Evolutionary conservation across 345 rosid species (phyloP).

Genomic region (Populus ilicifolia): DNA sequence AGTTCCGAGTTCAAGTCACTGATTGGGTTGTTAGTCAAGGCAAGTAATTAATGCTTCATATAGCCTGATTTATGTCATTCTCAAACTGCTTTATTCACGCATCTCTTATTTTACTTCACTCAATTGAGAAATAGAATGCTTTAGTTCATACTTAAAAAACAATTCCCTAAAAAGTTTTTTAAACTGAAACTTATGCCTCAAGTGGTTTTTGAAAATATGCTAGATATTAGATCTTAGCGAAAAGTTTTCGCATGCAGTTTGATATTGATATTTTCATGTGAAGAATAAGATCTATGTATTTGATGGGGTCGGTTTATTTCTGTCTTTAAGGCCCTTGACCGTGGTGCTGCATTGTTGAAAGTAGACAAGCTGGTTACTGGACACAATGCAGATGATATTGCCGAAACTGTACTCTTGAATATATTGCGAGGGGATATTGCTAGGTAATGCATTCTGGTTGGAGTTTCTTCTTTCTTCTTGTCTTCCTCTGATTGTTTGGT

Average conservation of each 20-base stretch:
- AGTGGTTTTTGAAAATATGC: background rate
- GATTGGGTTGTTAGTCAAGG: background rate
- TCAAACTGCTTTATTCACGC: background rate
- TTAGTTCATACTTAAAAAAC: background rate
- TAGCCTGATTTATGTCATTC: background rate
- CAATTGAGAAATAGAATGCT: background rate
- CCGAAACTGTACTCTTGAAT: constrained; percentile 87
- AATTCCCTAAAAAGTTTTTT: background rate
- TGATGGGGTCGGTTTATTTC: constrained; percentile 9
- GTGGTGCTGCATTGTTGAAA: constrained; percentile 81
- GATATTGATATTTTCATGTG: background rate
- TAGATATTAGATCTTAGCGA: background rate
- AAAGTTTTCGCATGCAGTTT: background rate
- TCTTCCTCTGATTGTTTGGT: background rate
- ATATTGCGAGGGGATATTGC: constrained; percentile 92
- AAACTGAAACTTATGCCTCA: background rate
- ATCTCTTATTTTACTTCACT: no score
- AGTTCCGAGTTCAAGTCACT: background rate
- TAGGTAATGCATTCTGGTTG: constrained; percentile 40
- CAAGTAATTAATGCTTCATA: background rate
- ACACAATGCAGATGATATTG: constrained; percentile 96
- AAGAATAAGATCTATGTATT: background rate
- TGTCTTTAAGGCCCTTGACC: constrained; percentile 72
- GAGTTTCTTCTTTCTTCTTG: background rate
- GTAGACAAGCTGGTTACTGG: constrained; percentile 91